These are phyloP conservation scores for Cladosporium sp. DNA, from an alignment of 2,329 filamentous ascomycete genomes.

Conservation along the genomic window DNA sequence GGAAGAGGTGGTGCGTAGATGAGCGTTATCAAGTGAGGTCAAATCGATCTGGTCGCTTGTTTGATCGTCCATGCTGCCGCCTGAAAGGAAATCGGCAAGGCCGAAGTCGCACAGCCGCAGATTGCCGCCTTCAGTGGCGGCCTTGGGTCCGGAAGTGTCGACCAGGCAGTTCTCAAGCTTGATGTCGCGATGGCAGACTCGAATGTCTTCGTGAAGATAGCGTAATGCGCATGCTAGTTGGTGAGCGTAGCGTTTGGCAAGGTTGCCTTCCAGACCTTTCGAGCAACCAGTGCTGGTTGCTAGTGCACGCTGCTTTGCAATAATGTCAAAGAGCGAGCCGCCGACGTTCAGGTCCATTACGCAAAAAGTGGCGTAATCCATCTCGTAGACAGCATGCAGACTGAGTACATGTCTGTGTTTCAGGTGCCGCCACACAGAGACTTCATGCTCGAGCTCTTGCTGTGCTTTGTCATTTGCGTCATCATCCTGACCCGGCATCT, in stretches of 20 bases:
- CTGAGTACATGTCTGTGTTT: slow-evolving; percentile 59
- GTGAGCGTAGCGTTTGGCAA: slow-evolving; percentile 58
- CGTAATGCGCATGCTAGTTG: slow-evolving; percentile 62
- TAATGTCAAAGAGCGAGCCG: slow-evolving; percentile 60
- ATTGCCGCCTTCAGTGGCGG: slow-evolving; percentile 49
- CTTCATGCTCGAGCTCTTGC: slow-evolving; percentile 65
- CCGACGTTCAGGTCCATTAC: slow-evolving; percentile 62
- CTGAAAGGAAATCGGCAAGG: slow-evolving; percentile 63
- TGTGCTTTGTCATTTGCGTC: slow-evolving; percentile 62
- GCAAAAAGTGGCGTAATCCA: slow-evolving; percentile 64
- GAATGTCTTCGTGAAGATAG: slow-evolving; percentile 64
- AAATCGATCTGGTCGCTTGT: slow-evolving; percentile 2
- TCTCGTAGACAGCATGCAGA: slow-evolving; percentile 61
- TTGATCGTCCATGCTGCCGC: slow-evolving; percentile 36
- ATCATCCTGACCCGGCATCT: slow-evolving; percentile 52
- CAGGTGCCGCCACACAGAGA: slow-evolving; percentile 63
- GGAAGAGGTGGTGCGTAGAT: slow-evolving; percentile 30
- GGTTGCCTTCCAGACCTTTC: slow-evolving; percentile 42
- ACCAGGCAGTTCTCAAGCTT: slow-evolving; percentile 67
- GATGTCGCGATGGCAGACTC: slow-evolving; percentile 63
- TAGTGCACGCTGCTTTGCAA: slow-evolving; percentile 49
- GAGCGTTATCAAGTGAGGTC: neutral
- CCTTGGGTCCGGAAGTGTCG: slow-evolving; percentile 47
- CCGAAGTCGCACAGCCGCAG: slow-evolving; percentile 65
- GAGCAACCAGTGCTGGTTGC: slow-evolving; percentile 24